Evolutionary conservation across 2,329 filamentous ascomycete genomes (phyloP).

Genomic region (Tolypocladium ovalisporum): DNA sequence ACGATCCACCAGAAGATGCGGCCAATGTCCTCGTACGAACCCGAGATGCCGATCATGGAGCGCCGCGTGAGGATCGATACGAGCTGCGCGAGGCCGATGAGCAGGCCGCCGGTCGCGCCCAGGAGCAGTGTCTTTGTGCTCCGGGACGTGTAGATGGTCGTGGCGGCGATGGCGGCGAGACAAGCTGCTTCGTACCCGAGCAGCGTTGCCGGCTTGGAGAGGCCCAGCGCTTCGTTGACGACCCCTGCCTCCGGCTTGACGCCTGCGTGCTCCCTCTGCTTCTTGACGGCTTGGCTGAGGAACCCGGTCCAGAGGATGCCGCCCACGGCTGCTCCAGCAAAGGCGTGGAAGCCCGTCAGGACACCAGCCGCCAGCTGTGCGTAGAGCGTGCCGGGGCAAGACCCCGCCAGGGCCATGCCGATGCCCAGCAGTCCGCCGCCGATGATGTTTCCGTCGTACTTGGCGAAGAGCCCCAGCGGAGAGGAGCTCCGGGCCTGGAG

Average conservation of each 20-base stretch:
- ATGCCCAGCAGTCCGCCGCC: constrained; percentile 50
- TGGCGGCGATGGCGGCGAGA: constrained; percentile 26
- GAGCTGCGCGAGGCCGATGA: constrained; percentile 48
- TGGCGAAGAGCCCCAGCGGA: constrained; percentile 38
- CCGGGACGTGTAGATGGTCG: constrained; percentile 19
- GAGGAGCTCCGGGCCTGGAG: constrained; percentile 39
- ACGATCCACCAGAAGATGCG: constrained; percentile 37
- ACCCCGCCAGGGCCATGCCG: constrained; percentile 56
- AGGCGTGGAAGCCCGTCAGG: constrained; percentile 36
- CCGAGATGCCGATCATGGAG: constrained; percentile 48
- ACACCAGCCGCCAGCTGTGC: constrained; percentile 47
- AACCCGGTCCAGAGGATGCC: constrained; percentile 41
- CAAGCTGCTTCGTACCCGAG: constrained; percentile 32
- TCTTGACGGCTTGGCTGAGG: constrained; percentile 23
- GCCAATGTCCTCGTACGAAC: constrained; percentile 50
- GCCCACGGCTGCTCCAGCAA: constrained; percentile 43
- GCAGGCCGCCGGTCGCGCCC: constrained; percentile 42
- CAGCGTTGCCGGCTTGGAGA: constrained; percentile 25
- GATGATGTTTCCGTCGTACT: constrained; percentile 54
- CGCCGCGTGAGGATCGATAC: constrained; percentile 41
- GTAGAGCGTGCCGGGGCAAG: constrained; percentile 55
- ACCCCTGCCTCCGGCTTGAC: constrained; percentile 18
- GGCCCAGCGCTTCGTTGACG: constrained; percentile 28
- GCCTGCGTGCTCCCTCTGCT: constrained; percentile 12
- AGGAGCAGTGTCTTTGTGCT: constrained; percentile 22